Evolutionary conservation across 169 alveolate genomes (phyloP).

Genomic region (Cryptosporidium sp.): DNA sequence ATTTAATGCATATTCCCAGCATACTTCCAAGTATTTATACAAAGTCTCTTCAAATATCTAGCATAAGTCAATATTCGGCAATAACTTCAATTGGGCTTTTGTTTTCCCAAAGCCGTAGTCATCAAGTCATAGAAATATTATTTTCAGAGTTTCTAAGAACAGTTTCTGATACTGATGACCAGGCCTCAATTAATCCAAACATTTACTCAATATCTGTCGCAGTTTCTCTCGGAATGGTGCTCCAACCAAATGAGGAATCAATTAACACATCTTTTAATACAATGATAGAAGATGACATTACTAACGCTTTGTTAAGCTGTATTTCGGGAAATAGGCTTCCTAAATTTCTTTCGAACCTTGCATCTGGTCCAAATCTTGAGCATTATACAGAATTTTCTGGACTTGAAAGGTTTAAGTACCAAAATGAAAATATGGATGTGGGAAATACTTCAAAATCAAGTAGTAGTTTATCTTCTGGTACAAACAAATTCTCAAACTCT

Average conservation of each 20-base stretch:
- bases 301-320: conserved; percentile 18
- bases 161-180: conserved; percentile 59
- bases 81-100: conserved; percentile 49
- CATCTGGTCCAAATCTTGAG: conserved; percentile 55
- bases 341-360: conserved; percentile 40
- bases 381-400: conserved; percentile 36
- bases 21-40: conserved; percentile 64
- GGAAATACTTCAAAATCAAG: not conserved
- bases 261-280: not conserved
- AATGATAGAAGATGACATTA: conserved; percentile 5
- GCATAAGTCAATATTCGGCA: conserved; percentile 57
- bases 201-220: conserved; percentile 58
- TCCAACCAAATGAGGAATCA: conserved; percentile 33
- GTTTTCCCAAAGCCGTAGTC: conserved; percentile 54
- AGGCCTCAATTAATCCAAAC: conserved; percentile 41
- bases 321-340: conserved; percentile 29
- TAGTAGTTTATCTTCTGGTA: not conserved
- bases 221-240: conserved; percentile 58
- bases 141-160: conserved; percentile 53
- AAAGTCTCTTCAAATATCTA: conserved; percentile 62
- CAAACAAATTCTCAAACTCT: conserved; percentile 34
- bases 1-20: conserved; percentile 67
- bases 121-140: conserved; percentile 37
- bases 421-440: conserved; percentile 8
- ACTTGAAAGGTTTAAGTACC: conserved; percentile 33